phyloP scores from a whole-genome alignment of 331 rosid genomes.

The Acacia pycnantha region DNA sequence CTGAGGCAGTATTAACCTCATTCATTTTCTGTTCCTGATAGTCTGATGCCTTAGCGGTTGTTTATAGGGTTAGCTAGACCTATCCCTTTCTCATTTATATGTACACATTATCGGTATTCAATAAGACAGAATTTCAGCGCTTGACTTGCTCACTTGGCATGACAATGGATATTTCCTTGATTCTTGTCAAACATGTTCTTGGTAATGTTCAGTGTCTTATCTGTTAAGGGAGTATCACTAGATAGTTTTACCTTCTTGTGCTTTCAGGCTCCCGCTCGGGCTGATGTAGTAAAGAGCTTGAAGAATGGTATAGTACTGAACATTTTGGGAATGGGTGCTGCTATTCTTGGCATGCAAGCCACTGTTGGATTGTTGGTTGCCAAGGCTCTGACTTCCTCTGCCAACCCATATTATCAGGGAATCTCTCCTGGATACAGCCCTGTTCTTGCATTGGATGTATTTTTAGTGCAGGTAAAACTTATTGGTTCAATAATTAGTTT shows the following conservation, averaged over 20 bases:
- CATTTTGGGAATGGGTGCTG: slow-evolving; percentile 98
- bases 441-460: slow-evolving; percentile 95
- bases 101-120: no score
- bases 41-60: not conserved
- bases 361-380: slow-evolving; percentile 94
- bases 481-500: slow-evolving; percentile 1
- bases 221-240: not conserved
- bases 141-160: not conserved
- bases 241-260: slow-evolving; percentile 4
- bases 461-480: slow-evolving; percentile 85
- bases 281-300: slow-evolving; percentile 87
- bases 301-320: slow-evolving; percentile 79
- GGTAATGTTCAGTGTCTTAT: not conserved
- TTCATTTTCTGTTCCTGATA: not conserved
- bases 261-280: slow-evolving; percentile 95
- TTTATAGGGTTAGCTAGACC: not conserved
- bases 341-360: slow-evolving; percentile 98
- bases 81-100: no score
- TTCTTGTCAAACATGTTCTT: not conserved
- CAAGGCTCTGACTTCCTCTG: slow-evolving; percentile 91
- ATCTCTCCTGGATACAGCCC: slow-evolving; percentile 87
- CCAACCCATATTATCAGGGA: slow-evolving; percentile 89
- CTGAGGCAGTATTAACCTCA: not conserved
- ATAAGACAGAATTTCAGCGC: no score
- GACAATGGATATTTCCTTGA: not conserved